A percentile compares a stretch with the other conserved stretches of the same genome.
These are phyloP conservation scores for Talaromyces sp. DNA, from an alignment of 2,329 filamentous ascomycete species.

Conservation along the genomic window DNA sequence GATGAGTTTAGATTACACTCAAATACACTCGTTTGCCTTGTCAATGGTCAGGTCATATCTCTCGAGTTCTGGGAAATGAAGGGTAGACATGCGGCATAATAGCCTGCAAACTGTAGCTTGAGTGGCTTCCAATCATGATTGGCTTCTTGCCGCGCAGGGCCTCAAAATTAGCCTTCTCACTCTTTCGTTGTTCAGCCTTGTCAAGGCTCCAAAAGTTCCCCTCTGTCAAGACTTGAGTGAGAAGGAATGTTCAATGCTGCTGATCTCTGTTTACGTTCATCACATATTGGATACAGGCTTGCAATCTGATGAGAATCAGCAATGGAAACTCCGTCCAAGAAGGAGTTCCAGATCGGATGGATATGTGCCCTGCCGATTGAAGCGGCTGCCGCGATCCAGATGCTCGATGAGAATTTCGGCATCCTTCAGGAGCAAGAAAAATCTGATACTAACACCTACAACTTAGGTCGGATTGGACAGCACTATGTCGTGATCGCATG, in stretches of 20 bases:
- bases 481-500: constrained; percentile 10
- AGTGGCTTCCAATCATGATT: background rate
- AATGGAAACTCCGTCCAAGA: too few relatives aligned
- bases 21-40: too few relatives aligned
- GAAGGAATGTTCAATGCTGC: background rate
- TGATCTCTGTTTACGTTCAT: background rate
- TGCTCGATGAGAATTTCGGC: constrained; percentile 12
- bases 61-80: too few relatives aligned
- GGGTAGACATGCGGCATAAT: too few relatives aligned
- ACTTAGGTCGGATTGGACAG: background rate
- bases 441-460: constrained; percentile 10
- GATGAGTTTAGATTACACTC: too few relatives aligned
- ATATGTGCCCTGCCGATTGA: constrained; percentile 19
- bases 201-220: background rate
- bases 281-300: background rate
- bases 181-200: background rate
- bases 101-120: background rate
- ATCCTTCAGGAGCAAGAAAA: background rate
- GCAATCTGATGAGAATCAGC: too few relatives aligned
- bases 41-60: too few relatives aligned
- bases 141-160: background rate
- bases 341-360: constrained; percentile 1
- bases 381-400: constrained; percentile 18
- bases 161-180: background rate
- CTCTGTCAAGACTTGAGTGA: background rate